phyloP scores from a whole-genome alignment of 225 moss, liverwort and hornwort species.

The Sphagnum contortum region DNA sequence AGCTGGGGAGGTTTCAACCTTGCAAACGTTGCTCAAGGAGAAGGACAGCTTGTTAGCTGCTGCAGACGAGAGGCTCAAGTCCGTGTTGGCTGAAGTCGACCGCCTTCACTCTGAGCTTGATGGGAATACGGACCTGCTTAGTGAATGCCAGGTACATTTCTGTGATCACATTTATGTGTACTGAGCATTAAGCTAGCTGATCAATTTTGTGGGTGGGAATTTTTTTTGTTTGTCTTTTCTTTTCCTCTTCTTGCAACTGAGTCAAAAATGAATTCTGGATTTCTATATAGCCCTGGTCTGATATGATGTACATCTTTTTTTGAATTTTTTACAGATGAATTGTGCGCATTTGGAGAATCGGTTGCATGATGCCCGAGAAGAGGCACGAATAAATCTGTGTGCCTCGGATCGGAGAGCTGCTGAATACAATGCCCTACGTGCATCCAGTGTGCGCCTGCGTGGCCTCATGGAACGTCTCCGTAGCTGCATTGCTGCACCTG shows the following conservation, averaged over 20 bases:
- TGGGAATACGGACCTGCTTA: constrained; percentile 65
- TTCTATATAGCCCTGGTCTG: no score
- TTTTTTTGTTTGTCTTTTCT: no score
- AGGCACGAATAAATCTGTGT: constrained; percentile 81
- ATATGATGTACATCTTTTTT: no score
- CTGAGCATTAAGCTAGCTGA: no score
- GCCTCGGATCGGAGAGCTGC: constrained; percentile 84
- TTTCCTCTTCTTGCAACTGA: no score
- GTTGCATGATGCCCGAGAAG: constrained; percentile 91
- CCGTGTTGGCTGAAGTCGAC: constrained; percentile 51
- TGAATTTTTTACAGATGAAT: constrained; percentile 41
- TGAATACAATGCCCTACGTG: constrained; percentile 75
- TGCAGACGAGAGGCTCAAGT: constrained; percentile 59
- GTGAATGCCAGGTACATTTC: constrained; percentile 76
- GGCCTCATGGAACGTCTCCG: constrained; percentile 89
- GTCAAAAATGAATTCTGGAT: no score
- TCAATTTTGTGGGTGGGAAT: no score
- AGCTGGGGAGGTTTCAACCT: constrained; percentile 14
- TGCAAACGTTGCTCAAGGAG: constrained; percentile 41
- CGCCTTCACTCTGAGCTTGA: constrained; percentile 55
- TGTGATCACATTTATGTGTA: no score
- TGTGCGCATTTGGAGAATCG: constrained; percentile 95
- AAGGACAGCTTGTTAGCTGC: constrained; percentile 47
- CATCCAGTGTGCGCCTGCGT: constrained; percentile 83
- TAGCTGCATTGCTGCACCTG: constrained; percentile 69